Conservation (phyloP, 2,329 filamentous ascomycete genomes). For the Phaeoacremonium minimum region DNA sequence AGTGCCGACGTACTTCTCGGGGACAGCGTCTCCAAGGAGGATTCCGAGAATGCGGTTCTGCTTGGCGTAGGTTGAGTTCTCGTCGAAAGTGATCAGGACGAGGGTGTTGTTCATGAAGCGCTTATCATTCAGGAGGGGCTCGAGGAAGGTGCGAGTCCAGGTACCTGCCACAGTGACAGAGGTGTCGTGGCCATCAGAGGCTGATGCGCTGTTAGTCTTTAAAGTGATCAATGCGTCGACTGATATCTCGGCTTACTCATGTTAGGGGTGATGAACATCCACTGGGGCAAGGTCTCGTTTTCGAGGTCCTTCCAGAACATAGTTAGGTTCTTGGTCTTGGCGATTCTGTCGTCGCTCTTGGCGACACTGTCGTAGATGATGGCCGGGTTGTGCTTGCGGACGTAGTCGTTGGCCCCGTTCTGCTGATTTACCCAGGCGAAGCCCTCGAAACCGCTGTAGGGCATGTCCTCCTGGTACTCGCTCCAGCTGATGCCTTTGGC, state of each 20-base stretch:
- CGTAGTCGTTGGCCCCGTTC: slow-evolving; percentile 68
- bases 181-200: slow-evolving; percentile 71
- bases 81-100: slow-evolving; percentile 75
- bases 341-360: slow-evolving; percentile 52
- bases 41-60: slow-evolving; percentile 68
- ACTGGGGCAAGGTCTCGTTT: slow-evolving; percentile 62
- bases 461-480: slow-evolving; percentile 74
- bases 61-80: slow-evolving; percentile 64
- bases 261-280: slow-evolving; percentile 68
- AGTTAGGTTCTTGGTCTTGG: slow-evolving; percentile 70
- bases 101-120: slow-evolving; percentile 75
- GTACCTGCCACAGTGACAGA: slow-evolving; percentile 62
- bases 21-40: slow-evolving; percentile 71
- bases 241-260: too few relatives aligned
- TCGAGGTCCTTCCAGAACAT: slow-evolving; percentile 65
- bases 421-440: slow-evolving; percentile 57
- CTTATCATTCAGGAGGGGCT: slow-evolving; percentile 63
- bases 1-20: slow-evolving; percentile 59
- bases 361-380: slow-evolving; percentile 65
- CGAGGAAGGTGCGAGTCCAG: slow-evolving; percentile 66
- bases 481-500: slow-evolving; percentile 62
- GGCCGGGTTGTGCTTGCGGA: slow-evolving; percentile 74
- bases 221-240: too few relatives aligned
- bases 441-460: slow-evolving; percentile 70
- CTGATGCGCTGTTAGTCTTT: not conserved